Evolutionary conservation across 2,329 filamentous ascomycete species (phyloP), one percentile per base, ranked within the genome.

Genomic region (Aspergillus puulaauensis): DNA sequence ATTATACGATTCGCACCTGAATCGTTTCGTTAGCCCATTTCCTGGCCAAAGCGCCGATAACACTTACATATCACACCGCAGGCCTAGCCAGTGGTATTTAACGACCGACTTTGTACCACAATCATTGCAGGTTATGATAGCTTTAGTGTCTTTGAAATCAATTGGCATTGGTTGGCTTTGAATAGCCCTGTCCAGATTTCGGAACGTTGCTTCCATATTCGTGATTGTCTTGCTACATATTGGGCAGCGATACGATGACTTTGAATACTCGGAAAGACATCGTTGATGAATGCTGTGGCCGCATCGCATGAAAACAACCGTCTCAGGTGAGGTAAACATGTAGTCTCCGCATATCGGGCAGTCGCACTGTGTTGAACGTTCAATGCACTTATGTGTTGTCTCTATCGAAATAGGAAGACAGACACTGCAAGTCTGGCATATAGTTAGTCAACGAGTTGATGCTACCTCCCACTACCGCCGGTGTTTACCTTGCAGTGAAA

Each of bases 261-360:
- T 88, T 80, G 96, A 93, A 71, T 96, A 90, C 66, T 95, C 86
- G 46, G 90, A 86, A 70, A 96, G 95, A 76, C 95, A 99, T 58
- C 85, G 86, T 67, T 90, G 88, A 75, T 99, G 95, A 71, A 99
- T 96, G 69, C 93, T 96, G 73, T 99, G 95, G 2, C 95, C 95
- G 73, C 95, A 99, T 40, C 86, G 85, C 90, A 99, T 95, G 69
- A 96, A 96, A 21, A 96, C 91, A 7, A 98, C 92, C 0, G 90
- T 87, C 55, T 87, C 86, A 3, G 90, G 89, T 8, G 93, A 96
- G 2, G 90, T 96, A 73, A 98, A 98, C 81, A 99, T 90, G 72
- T 96, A 96, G 59, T 97, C 93, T 62, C 93, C 90, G 74, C 95
- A 99, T 56, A 99, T 96, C 4, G 95, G 95, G 73, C 95, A 99